These are phyloP conservation scores for Plasmodium berghei DNA, from an alignment of 169 alveolate genomes.

Conservation along the genomic window DNA sequence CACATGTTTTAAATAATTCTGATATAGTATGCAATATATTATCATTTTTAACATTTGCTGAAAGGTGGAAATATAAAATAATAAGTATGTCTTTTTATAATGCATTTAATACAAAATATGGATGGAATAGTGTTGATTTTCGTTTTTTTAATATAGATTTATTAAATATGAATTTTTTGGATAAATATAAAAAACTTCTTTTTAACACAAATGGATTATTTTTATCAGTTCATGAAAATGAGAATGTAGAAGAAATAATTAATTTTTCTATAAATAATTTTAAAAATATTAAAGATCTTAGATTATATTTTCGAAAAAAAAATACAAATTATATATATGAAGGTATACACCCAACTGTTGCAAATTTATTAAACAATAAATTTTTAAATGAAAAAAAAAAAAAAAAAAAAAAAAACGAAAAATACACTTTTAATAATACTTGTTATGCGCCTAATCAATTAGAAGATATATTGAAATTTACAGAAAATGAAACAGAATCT, in stretches of 20 bases:
- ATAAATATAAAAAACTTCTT: conserved; percentile 31
- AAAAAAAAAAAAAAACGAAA: neutral
- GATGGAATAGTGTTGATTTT: conserved; percentile 49
- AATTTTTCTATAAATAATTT: conserved; percentile 20
- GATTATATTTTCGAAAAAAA: conserved; percentile 52
- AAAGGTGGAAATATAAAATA: conserved; percentile 49
- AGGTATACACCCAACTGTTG: conserved; percentile 63
- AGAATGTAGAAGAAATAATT: conserved; percentile 18
- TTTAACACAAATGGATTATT: conserved; percentile 29
- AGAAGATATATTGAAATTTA: too few relatives aligned
- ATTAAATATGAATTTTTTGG: conserved; percentile 16
- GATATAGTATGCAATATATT: conserved; percentile 50
- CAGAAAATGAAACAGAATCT: too few relatives aligned
- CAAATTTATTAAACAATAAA: conserved; percentile 19
- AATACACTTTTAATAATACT: too few relatives aligned
- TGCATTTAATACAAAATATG: conserved; percentile 69
- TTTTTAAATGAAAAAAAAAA: neutral
- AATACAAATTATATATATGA: conserved; percentile 46
- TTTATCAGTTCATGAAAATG: conserved; percentile 40
- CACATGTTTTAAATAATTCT: conserved; percentile 23
- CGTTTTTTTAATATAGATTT: conserved; percentile 52
- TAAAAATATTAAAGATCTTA: conserved; percentile 21
- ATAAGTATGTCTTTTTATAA: conserved; percentile 47
- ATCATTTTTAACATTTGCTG: conserved; percentile 40
- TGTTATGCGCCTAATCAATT: too few relatives aligned